These are phyloP conservation scores for Talaromyces sp. DNA, from an alignment of 2,329 filamentous ascomycete genomes.

Conservation along the genomic window DNA sequence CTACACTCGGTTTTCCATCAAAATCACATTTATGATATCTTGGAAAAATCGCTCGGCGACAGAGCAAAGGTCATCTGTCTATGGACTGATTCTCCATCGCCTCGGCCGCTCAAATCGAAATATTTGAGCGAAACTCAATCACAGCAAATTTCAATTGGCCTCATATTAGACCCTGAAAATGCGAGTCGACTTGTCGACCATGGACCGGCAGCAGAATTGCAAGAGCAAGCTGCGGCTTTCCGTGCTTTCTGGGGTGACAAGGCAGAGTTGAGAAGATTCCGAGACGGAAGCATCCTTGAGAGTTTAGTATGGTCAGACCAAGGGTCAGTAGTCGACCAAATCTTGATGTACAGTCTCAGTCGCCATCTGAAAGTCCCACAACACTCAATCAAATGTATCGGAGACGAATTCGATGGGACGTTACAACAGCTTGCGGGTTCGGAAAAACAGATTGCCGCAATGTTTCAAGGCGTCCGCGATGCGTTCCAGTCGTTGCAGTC, in stretches of 20 bases:
- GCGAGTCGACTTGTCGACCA: conserved; percentile 77
- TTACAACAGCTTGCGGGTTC: conserved; percentile 31
- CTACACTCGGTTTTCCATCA: conserved; percentile 31
- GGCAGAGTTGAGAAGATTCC: conserved; percentile 88
- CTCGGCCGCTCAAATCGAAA: conserved; percentile 51
- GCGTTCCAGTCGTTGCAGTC: conserved; percentile 71
- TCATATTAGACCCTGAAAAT: conserved; percentile 70
- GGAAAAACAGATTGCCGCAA: conserved; percentile 42
- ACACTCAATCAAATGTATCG: conserved; percentile 53
- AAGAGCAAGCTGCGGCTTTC: conserved; percentile 76
- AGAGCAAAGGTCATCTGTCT: conserved; percentile 68
- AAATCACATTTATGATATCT: conserved; percentile 55
- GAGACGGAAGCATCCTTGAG: conserved; percentile 89
- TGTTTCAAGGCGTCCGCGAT: conserved; percentile 67
- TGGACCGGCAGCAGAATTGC: conserved; percentile 81
- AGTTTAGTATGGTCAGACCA: conserved; percentile 79
- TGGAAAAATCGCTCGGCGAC: conserved; percentile 71
- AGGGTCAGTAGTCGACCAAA: conserved; percentile 72
- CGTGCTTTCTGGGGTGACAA: conserved; percentile 94
- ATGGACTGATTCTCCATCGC: conserved; percentile 35
- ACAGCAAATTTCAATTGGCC: conserved; percentile 56
- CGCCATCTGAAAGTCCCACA: conserved; percentile 64
- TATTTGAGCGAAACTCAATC: conserved; percentile 29
- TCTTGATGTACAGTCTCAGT: conserved; percentile 67
- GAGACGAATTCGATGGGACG: conserved; percentile 48